Base-by-base conservation (phyloP, 441 rosid species). In the Kokia cookei region DNA sequence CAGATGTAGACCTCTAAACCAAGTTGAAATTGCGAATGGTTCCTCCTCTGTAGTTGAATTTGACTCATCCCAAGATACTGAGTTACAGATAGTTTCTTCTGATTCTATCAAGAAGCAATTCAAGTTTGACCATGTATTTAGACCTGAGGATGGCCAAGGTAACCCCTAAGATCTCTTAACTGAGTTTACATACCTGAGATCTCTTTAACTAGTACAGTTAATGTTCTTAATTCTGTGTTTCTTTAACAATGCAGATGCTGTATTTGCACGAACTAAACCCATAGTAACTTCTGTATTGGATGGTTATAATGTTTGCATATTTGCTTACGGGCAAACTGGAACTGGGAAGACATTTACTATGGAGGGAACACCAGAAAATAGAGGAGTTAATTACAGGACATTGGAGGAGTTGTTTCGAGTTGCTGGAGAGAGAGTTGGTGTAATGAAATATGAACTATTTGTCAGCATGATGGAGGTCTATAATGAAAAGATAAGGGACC, bases 401-500 rank as follows among this genome's bases (percentile, higher is more conserved):
- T 72, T 95, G 82, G 94, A 90, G 81, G 96, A 95, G 83, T 47
- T 93, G 79, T 95, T 93, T 77, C 80, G 81, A 53, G 75, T 86
- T 87, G 82, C 94, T 72, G 85, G 82, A 74, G 87, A 86, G 65
- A 89, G 94, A 81, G 82, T 68, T 12, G 83, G 78, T 40, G 77
- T 80, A 32, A 87, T 86, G 92, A 84, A 80, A 75, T 91, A 89
- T 83, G 94, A 89, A 74, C 73, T 95, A 72, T 86, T 72, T 63
- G 97, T 95, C 79, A 95, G 99, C 88, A 93, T 93, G 97, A 64
- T 95, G 82, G 99, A 95, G 78, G 99, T 93, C 48, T 91, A 95
- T 76, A 95, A 95, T 76, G 99, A 95, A 81, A 93, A 89, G 90
- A 89, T 95, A 78, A 86, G 88, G 77, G 97, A 93, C 79, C 99